Percentiles rank a stretch among this genome's conserved stretches.
These are phyloP conservation scores for Glycyrrhiza uralensis DNA, from an alignment of 306 rosid species.

Conservation along the genomic window DNA sequence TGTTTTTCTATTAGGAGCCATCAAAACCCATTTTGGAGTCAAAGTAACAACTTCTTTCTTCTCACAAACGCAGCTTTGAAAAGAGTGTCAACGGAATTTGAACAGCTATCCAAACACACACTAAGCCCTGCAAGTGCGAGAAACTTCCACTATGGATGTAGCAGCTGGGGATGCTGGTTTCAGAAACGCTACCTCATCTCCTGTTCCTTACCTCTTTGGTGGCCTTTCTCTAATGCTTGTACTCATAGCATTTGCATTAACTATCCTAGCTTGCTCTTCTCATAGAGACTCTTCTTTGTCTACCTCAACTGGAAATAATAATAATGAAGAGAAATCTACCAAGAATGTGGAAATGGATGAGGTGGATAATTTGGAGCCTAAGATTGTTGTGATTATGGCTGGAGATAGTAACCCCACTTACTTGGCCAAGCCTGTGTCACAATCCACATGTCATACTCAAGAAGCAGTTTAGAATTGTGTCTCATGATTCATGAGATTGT, in stretches of 20 bases:
- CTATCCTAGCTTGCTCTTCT: constrained; percentile 53
- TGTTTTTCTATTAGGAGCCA: too few species aligned
- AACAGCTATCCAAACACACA: too few species aligned
- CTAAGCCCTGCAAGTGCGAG: constrained; percentile 3
- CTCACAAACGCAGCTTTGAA: too few species aligned
- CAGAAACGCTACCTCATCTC: constrained; percentile 47
- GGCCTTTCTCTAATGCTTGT: constrained; percentile 58
- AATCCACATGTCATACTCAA: constrained; percentile 17
- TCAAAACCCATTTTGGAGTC: too few species aligned
- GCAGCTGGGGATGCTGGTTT: constrained; percentile 27
- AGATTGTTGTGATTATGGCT: constrained; percentile 80
- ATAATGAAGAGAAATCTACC: constrained; percentile 22
- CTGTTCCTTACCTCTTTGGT: constrained; percentile 58
- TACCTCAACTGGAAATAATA: neutral
- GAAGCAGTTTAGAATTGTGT: neutral
- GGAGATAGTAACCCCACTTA: constrained; percentile 72
- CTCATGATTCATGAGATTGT: too few species aligned
- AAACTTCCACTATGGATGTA: constrained; percentile 15
- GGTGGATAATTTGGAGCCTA: constrained; percentile 42
- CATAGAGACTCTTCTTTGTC: constrained; percentile 15
- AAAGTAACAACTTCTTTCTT: too few species aligned
- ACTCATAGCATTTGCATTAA: constrained; percentile 48
- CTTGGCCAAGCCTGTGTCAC: constrained; percentile 61
- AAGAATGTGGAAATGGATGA: constrained; percentile 15
- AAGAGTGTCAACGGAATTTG: too few species aligned